Conservation (phyloP, 176 grass and related monocot species). For the Hsuehochloa calcarea region DNA sequence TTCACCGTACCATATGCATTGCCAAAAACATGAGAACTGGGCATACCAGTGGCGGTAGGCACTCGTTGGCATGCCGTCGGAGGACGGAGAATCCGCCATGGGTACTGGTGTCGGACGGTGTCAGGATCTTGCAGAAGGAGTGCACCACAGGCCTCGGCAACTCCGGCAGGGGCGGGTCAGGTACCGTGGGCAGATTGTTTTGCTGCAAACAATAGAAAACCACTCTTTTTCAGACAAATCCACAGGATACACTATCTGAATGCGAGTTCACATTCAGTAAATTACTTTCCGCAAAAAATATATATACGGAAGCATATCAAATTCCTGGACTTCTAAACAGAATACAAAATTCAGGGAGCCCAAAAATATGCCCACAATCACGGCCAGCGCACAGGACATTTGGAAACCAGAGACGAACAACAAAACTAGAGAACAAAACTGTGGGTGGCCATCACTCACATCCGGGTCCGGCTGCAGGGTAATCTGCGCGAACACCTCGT, state of each 20-base stretch:
- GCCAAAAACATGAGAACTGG: constrained; percentile 16
- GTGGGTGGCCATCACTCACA: constrained; percentile 49
- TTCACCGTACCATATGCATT: background rate
- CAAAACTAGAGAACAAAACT: background rate
- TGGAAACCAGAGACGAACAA: background rate
- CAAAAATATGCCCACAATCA: background rate
- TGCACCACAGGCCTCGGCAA: constrained; percentile 67
- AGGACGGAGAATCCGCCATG: constrained; percentile 97
- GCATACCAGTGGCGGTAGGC: constrained; percentile 81
- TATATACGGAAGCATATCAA: background rate
- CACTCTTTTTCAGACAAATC: constrained; percentile 7
- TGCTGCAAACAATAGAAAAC: constrained; percentile 41
- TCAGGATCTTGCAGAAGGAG: constrained; percentile 98
- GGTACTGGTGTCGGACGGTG: constrained; percentile 94
- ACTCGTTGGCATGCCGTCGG: constrained; percentile 84
- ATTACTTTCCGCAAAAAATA: background rate
- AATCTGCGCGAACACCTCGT: constrained; percentile 96
- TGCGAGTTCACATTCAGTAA: background rate
- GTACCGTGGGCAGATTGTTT: constrained; percentile 40
- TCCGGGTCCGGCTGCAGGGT: constrained; percentile 69
- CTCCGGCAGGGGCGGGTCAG: constrained; percentile 48
- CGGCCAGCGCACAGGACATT: background rate
- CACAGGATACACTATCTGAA: background rate
- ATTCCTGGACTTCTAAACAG: constrained; percentile 18
- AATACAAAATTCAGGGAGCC: background rate